These are phyloP conservation scores for Chlamydomonas sphaeroides DNA, from an alignment of 139 green algal genomes.

Conservation along the genomic window DNA sequence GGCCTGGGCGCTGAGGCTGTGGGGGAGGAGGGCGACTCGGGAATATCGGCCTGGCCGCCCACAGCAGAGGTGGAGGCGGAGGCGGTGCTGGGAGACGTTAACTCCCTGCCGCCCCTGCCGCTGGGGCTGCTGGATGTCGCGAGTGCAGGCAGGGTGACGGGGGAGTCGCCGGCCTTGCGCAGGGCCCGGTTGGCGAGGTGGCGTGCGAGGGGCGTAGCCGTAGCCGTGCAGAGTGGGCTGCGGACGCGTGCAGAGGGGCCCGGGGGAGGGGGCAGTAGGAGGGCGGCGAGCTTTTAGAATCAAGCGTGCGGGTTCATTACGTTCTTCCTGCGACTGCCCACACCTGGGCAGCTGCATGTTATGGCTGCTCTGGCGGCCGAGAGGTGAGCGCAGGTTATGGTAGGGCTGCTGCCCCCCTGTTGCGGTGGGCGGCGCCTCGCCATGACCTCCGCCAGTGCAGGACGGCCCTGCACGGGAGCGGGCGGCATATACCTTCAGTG, in stretches of 20 bases:
- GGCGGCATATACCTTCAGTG: not conserved
- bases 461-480: not conserved
- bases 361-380: not conserved
- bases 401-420: not conserved
- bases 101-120: not conserved
- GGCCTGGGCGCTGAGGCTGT: too few species aligned
- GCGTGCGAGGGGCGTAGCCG: constrained; percentile 10
- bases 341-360: constrained; percentile 15
- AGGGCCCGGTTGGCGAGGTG: constrained; percentile 5
- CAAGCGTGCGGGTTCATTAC: too few species aligned
- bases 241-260: too few species aligned
- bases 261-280: too few species aligned
- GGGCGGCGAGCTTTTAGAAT: too few species aligned
- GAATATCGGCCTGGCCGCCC: too few species aligned
- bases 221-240: constrained; percentile 8
- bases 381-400: not conserved
- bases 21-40: too few species aligned
- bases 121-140: not conserved
- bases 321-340: too few species aligned
- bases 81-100: too few species aligned
- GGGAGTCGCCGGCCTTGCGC: constrained; percentile 7
- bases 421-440: not conserved
- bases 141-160: not conserved
- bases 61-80: too few species aligned
- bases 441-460: constrained; percentile 14